Base-by-base conservation (phyloP, 2,329 filamentous ascomycete species). In the Cladosporium oxysporum region DNA sequence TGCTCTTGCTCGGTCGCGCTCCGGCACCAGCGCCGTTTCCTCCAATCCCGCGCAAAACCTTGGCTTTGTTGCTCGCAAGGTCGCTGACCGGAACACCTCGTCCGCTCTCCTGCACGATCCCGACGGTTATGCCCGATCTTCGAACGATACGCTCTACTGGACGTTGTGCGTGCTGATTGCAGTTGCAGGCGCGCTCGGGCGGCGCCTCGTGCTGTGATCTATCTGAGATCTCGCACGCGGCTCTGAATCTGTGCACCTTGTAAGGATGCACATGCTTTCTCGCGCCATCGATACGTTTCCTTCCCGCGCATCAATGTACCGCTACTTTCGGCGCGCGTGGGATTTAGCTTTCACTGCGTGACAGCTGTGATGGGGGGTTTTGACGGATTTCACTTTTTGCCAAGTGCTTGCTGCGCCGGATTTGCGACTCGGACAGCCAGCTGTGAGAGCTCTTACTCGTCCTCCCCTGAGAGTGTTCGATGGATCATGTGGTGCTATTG, bases 101-200 rank as follows among this genome's bases (percentile, higher is more conserved):
- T 29, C 52, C 52, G 52, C 33, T 35, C 16, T 44, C 35, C 3
- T 18, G 21, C 21, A 26, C 57, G 57, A 58, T 58, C 33, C n/a
- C 23, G 33, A 28, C 57, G 33, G 33, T 35, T 41, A 8, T 18
- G 23, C 33, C 35, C 57, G 57, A 58, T 58, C n/a, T 28, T 58
- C 21, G 33, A 26, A 33, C 31, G n/a, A 14, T 35, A 58, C 21
- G 55, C 57, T 58, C 57, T 58, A 58, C 52, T 31, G 52, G 28
- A 29, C 52, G 37, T 44, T 44, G 37, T 44, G 37, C 37, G 16
- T 44, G 37, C 37, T 44, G 37, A 44, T n/a, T n/a, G 37, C 37
- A 44, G 37, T 44, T n/a, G 37, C 33, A 44, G 37, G 37, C 37
- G 18, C 14, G 37, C 37, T 18, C 37, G 37, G 37, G 18, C 18